Evolutionary conservation across 2,329 filamentous ascomycete species (phyloP), one percentile per base, ranked within the genome.

Genomic region (Huntiella abstrusa): DNA sequence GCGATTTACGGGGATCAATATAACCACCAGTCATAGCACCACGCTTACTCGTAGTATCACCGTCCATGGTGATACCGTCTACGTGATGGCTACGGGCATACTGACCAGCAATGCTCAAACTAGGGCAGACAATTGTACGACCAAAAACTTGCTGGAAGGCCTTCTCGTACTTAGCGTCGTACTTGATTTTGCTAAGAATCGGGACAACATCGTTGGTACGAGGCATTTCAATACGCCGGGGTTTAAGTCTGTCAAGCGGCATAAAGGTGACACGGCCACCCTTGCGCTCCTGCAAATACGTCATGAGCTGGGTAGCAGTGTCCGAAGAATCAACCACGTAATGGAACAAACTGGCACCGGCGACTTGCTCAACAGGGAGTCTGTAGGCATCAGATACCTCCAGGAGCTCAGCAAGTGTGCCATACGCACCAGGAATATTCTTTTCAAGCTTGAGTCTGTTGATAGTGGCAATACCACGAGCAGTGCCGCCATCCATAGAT

Each of bases 101-200:
- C 57, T 95, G 86, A 10, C 82, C 76, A 41, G 87, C 91, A 49
- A 94, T 75, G 42, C 83, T 75, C 51, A 98, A 66, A 54, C 85
- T 93, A 2, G 88, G 87, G 54, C 91, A 96, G 47, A 98, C 81
- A 45, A 98, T 85, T 0, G 85, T 91, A 61, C 85, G 92, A 41
- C 87, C 91, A 62, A 98, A 98, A 1, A 98, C 85, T 58, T 95
- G 87, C 57, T 83, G 78, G 59, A 98, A 91, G 0, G 91, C 91
- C 55, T 76, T 80, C 49, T 92, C 84, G 54, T 80, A 95, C 51
- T 66, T 69, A 1, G 70, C 57, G 44, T 95, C 81, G 56, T 80
- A 98, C 42, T 75, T 72, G 50, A 96, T 73, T 62, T 92, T 94
- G 56, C 77, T 80, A 48, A 95, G 69, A 54, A 98, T 74, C 1